Evolutionary conservation across 352 stramenopile species (phyloP), one percentile per base, ranked within the genome.

Genomic region (Globisporangium splendens): DNA sequence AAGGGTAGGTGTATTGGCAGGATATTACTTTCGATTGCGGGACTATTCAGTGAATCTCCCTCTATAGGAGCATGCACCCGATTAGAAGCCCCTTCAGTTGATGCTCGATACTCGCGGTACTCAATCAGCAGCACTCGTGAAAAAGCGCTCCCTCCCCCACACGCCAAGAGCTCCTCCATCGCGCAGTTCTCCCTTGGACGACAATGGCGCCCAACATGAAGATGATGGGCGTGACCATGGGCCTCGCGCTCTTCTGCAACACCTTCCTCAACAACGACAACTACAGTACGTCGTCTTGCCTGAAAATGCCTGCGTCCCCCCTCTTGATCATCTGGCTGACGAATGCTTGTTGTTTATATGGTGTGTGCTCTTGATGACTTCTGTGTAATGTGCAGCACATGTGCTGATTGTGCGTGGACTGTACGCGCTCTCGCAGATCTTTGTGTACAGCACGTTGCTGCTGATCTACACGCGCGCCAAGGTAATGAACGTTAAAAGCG

Each of bases 161-260:
- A 10, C 28, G 28, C 28, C 28, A 31, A 31, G 24, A 31, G 24
- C 24, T 31, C 28, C 28, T 35, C 5, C 28, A n/a, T n/a, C 28
- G 28, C 28, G 5, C 28, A 35, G 28, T 35, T 10, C 28, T 1
- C 5, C 5, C 21, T 3, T 13, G 4, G 17, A 31, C 2, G 18
- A 49, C 54, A 8, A 91, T 91, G 81, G 79, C 79, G 70, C 81
- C 75, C 39, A 91, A 89, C 58, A 65, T 88, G 48, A 88, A 85
- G 70, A 85, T 91, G 79, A 88, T 91, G 79, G 81, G 65, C 65
- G 56, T 91, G 42, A 89, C 79, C 56, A 65, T 91, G 55, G 67
- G 59, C 52, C 56, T 91, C 53, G 79, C 83, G 33, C 63, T 89
- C 49, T 47, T 70, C 56, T 88, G 74, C 68, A 86, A 87, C 65